These are phyloP conservation scores for Pleurotus cornucopiae DNA, from an alignment of 768 basidiomycete species.

Conservation along the genomic window DNA sequence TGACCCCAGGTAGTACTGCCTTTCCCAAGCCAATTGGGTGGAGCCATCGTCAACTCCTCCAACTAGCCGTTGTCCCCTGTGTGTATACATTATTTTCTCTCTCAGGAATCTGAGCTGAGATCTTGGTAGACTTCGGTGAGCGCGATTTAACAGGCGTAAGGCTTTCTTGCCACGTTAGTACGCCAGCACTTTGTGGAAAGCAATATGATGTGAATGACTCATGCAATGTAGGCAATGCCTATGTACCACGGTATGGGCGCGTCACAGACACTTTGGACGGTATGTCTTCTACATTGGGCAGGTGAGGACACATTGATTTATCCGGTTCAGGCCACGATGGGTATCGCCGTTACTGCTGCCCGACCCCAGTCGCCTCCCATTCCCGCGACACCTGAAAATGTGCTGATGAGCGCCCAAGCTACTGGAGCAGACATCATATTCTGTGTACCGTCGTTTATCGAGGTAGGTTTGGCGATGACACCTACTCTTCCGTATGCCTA, in stretches of 20 bases:
- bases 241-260: conserved; percentile 11
- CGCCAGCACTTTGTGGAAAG: background rate
- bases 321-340: conserved; percentile 17
- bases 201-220: background rate
- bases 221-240: background rate
- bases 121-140: background rate
- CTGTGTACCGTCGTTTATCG: conserved; percentile 27
- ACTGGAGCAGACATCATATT: conserved; percentile 18
- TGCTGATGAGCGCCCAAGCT: conserved; percentile 19
- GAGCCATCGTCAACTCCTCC: conserved; percentile 1
- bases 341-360: conserved; percentile 22
- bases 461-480: conserved; percentile 16
- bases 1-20: background rate
- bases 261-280: conserved; percentile 12
- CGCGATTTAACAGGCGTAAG: conserved; percentile 3
- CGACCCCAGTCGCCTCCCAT: conserved; percentile 22
- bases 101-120: background rate
- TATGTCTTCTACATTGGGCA: background rate
- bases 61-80: conserved; percentile 2
- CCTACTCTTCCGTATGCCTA: background rate
- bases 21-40: conserved; percentile 3
- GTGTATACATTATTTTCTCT: background rate
- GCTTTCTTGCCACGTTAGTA: conserved; percentile 1
- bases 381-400: conserved; percentile 23
- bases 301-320: background rate